A percentile compares a stretch with the other conserved stretches of the same genome.
Evolutionary conservation across 768 basidiomycete genomes (phyloP).

Genomic region (Termitomyces sp.): DNA sequence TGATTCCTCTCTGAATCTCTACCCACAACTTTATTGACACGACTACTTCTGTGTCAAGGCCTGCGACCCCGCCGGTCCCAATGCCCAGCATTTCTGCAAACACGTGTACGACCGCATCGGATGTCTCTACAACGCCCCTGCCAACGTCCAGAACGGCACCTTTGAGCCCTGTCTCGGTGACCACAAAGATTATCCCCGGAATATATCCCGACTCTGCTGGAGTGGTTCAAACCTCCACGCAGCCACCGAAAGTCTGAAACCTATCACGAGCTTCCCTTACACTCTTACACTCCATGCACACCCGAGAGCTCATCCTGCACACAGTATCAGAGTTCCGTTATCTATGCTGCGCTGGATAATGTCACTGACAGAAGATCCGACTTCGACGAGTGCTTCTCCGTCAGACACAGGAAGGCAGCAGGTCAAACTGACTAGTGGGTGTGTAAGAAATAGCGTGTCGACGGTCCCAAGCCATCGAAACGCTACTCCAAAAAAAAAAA

Average conservation of each 20-base stretch:
- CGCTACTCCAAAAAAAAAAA: no score
- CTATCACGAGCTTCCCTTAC: slow-evolving; percentile 37
- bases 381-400: slow-evolving; percentile 3
- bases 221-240: slow-evolving; percentile 27
- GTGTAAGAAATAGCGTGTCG: background rate
- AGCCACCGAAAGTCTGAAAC: slow-evolving; percentile 38
- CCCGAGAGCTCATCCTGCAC: slow-evolving; percentile 34
- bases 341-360: slow-evolving; percentile 12
- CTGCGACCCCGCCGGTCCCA: slow-evolving; percentile 45
- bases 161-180: slow-evolving; percentile 53
- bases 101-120: slow-evolving; percentile 64
- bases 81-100: slow-evolving; percentile 42
- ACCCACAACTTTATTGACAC: slow-evolving; percentile 50
- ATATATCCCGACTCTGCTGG: slow-evolving; percentile 11
- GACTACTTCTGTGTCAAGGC: slow-evolving; percentile 50
- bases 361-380: slow-evolving; percentile 12
- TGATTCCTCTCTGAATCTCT: slow-evolving; percentile 5
- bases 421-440: background rate
- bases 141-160: slow-evolving; percentile 38
- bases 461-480: no score
- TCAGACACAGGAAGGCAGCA: background rate
- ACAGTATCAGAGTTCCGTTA: slow-evolving; percentile 7
- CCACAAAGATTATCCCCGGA: slow-evolving; percentile 32
- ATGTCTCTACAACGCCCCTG: slow-evolving; percentile 54
- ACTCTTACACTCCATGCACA: slow-evolving; percentile 32